Evolutionary conservation across 306 rosid species (phyloP).

Genomic region (Fagus crenata): DNA sequence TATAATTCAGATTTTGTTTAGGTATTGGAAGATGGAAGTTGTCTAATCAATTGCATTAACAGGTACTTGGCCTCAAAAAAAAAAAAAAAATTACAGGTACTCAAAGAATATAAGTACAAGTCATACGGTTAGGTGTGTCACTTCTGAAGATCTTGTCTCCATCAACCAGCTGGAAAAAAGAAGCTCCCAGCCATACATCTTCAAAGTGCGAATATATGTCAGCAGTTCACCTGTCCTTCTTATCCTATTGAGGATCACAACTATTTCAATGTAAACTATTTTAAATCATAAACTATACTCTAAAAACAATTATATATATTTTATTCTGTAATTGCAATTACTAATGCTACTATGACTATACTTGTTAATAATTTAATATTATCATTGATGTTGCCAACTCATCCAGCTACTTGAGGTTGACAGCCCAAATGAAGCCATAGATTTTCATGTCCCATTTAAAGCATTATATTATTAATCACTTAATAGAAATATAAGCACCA

Average conservation of each 20-base stretch:
- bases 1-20: conserved; percentile 15
- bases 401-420: neutral
- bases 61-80: too few relatives aligned
- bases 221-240: conserved; percentile 88
- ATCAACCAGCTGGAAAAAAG: conserved; percentile 89
- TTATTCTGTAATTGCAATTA: neutral
- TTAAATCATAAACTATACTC: neutral
- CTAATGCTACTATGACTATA: neutral
- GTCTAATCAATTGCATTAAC: conserved; percentile 11
- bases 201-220: conserved; percentile 81
- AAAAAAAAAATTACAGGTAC: neutral
- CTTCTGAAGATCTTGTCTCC: conserved; percentile 87
- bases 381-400: neutral
- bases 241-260: conserved; percentile 51
- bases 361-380: neutral
- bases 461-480: neutral
- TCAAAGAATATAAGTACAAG: conserved; percentile 17
- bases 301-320: neutral
- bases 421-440: neutral
- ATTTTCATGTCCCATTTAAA: neutral
- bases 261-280: conserved; percentile 2
- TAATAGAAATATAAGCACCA: neutral
- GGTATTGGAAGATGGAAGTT: conserved; percentile 16
- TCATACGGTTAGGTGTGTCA: conserved; percentile 80
- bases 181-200: conserved; percentile 95